Evolutionary conservation across 2,329 filamentous ascomycete genomes (phyloP).

Genomic region (Blumeria hordei): DNA sequence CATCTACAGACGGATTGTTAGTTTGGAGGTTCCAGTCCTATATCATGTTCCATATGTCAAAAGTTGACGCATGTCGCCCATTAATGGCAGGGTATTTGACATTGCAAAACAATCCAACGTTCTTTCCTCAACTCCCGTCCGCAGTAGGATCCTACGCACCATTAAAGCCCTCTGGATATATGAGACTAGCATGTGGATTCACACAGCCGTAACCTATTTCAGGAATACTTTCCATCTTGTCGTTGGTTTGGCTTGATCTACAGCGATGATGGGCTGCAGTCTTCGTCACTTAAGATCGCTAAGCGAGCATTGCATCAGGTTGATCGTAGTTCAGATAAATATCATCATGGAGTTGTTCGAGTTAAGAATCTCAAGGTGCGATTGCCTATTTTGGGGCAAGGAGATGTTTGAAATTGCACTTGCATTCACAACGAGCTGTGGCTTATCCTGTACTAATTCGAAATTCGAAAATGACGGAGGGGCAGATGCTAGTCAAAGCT

Average conservation of each 20-base stretch:
- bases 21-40: not conserved
- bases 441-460: too few relatives aligned
- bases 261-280: too few relatives aligned
- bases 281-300: too few relatives aligned
- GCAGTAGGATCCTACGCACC: conserved; percentile 8
- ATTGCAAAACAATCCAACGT: conserved; percentile 2
- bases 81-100: not conserved
- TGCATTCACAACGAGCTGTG: too few relatives aligned
- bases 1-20: not conserved
- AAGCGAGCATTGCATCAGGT: too few relatives aligned
- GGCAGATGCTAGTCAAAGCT: too few relatives aligned
- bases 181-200: conserved; percentile 9
- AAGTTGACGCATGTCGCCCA: not conserved
- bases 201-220: conserved; percentile 16
- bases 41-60: not conserved
- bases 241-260: not conserved
- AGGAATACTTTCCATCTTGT: conserved; percentile 14
- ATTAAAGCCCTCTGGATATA: conserved; percentile 6
- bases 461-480: too few relatives aligned
- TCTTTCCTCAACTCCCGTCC: not conserved
- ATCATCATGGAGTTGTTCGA: too few relatives aligned
- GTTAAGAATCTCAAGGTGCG: too few relatives aligned
- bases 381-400: too few relatives aligned
- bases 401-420: too few relatives aligned
- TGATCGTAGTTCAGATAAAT: too few relatives aligned